These are phyloP conservation scores for Megacollybia platyphylla DNA, from an alignment of 1,284 basidiomycete genomes.

Conservation along the genomic window DNA sequence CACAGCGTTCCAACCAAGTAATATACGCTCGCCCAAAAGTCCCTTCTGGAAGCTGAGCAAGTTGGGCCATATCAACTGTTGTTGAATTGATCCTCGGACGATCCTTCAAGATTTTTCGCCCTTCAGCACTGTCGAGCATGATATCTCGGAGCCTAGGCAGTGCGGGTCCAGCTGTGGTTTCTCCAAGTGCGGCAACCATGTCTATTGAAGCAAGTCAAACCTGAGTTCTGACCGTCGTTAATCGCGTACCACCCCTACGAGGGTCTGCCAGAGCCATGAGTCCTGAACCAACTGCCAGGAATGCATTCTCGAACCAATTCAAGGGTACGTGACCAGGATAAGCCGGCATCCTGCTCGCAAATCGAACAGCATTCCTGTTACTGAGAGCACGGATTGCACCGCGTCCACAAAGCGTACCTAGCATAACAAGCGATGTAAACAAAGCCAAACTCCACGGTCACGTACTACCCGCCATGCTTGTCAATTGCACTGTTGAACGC, in stretches of 20 bases:
- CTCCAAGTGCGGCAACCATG: conserved; percentile 87
- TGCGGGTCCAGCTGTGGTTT: conserved; percentile 78
- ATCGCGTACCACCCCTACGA: conserved; percentile 65
- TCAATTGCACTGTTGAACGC: no score
- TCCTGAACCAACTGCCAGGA: conserved; percentile 81
- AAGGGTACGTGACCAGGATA: conserved; percentile 79
- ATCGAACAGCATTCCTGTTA: conserved; percentile 10
- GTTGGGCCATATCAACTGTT: conserved; percentile 64
- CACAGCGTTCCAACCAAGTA: conserved; percentile 83
- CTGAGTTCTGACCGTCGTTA: not conserved
- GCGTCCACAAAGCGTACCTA: no score
- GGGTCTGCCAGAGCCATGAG: conserved; percentile 78
- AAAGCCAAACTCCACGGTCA: no score
- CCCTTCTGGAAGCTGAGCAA: conserved; percentile 60
- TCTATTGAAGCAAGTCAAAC: conserved; percentile 32
- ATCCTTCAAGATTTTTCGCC: conserved; percentile 72
- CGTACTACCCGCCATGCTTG: no score
- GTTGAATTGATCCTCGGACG: conserved; percentile 72
- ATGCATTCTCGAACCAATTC: conserved; percentile 69
- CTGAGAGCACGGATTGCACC: no score
- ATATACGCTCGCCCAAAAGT: conserved; percentile 84
- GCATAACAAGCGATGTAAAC: no score
- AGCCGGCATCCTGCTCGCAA: conserved; percentile 24
- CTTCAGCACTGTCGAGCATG: conserved; percentile 76
- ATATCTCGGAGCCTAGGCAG: conserved; percentile 69